Base-by-base conservation (phyloP, 2,329 filamentous ascomycete species). In the Akanthomyces dipterigenus region DNA sequence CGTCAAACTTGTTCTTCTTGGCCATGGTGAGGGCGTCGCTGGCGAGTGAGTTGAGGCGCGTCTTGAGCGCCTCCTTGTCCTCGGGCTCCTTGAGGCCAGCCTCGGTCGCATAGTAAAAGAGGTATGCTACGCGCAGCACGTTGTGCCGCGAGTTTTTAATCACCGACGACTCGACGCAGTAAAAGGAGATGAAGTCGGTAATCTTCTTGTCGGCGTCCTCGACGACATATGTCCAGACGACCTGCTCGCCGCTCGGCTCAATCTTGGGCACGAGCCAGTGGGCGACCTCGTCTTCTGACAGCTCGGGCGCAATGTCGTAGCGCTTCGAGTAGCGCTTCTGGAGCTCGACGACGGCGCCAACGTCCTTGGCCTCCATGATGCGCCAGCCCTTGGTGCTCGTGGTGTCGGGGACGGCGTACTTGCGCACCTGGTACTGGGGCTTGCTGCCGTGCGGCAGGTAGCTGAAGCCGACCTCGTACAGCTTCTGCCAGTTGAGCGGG, bases 161-260 rank as follows among this genome's bases (percentile, higher is more conserved):
- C 62, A 97, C 89, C 1, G 91, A 95, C 18, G 92, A 96, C 73
- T 96, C 92, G 38, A 99, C 88, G 71, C 87, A 88, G 80, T 98
- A 99, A 78, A 98, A 99, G 42, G 92, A 97, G 77, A 97, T 89
- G 77, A 96, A 97, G 76, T 99, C 95, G 42, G 91, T 97, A 70
- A 99, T 90, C 68, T 91, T 91, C 64, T 89, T 84, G 55, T 88
- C 86, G 51, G 85, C 75, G 63, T 82, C 76, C 80, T 93, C 93
- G 16, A 96, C 91, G 11, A 99, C 93, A 67, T 96, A 98, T 3
- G 88, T 87, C 90, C 91, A 99, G 16, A 98, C 87, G 9, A 96
- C 92, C 73, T 93, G 90, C 70, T 96, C 90, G 42, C 63, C 67
- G 51, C 82, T 82, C 1, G 76, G 71, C 24, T 79, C 78, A 18